Evolutionary conservation across 306 rosid genomes (phyloP), one percentile per base, ranked within the genome.

Genomic region (Gastrolobium bilobum): DNA sequence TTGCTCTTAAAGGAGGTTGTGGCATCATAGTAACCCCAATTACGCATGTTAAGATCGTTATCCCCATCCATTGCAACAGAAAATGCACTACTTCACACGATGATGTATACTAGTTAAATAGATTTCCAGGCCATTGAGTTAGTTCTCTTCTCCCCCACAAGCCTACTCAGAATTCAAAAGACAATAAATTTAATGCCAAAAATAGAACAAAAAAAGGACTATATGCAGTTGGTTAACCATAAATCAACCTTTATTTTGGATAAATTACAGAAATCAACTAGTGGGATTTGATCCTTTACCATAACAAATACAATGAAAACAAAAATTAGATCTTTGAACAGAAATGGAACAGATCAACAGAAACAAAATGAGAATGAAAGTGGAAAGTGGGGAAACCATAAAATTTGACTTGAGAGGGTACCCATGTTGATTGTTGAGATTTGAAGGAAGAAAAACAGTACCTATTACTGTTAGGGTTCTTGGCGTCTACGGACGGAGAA

Each of bases 21-120:
- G 2, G 98, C 92, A 80, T 92, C 99, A 85, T 93, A 92, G 89
- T 90, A 95, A 78, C 97, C 97, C 99, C 99, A 95, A 63, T 93
- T 91, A 67, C 93, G 92, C 74, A 91, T 95, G 85, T 91, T 89
- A 85, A 93, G 89, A 10, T 91, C 88, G 84, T 95, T 96, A 79
- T 93, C 26, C 26, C 88, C 96, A 76, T 95, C 99, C 99, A 95
- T 95, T 52, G 82, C 86, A 89, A 85, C 67, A 78, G 71, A 71
- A 79, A 69, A 58, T 47, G 72, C 84, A 83, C 26, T 20, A 20
- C 26, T 20, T 20, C 74, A n/a, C 10, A 48, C 44, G 50, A 80
- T 44, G 76, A 37, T 58, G 65, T 14, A 71, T 61, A 68, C 63
- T 67, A 42, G 70, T 70, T 82, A 76, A 67, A 60, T 76, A 43